phyloP scores from a whole-genome alignment of 139 green algal species.

The Chlorella sp. region DNA sequence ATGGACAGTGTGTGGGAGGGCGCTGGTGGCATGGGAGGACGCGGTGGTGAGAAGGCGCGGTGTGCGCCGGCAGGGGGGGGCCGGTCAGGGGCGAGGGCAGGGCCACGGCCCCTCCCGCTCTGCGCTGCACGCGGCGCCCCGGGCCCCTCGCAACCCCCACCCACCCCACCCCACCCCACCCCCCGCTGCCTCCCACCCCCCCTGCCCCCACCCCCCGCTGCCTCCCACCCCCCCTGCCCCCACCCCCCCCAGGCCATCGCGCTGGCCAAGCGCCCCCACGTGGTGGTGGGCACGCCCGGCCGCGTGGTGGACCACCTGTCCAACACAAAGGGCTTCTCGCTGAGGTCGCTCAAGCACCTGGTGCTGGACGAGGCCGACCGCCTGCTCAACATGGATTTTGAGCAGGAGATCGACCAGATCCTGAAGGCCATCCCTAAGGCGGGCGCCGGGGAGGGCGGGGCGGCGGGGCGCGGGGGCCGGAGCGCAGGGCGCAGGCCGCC shows the following conservation, averaged over 20 bases:
- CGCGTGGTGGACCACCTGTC: constrained; percentile 97
- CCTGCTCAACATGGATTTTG: constrained; percentile 99
- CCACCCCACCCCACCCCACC: too few relatives aligned
- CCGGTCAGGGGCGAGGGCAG: too few relatives aligned
- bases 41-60: too few relatives aligned
- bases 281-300: constrained; percentile 96
- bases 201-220: too few relatives aligned
- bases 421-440: constrained; percentile 80
- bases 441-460: constrained; percentile 29
- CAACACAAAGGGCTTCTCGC: constrained; percentile 98
- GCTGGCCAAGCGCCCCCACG: constrained; percentile 90
- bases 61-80: too few relatives aligned
- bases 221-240: not conserved
- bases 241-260: constrained; percentile 74
- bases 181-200: too few relatives aligned
- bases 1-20: not conserved
- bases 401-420: constrained; percentile 99
- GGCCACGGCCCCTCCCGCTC: too few relatives aligned
- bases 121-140: too few relatives aligned
- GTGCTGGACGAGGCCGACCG: constrained; percentile 98
- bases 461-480: too few relatives aligned
- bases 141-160: too few relatives aligned
- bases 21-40: constrained; percentile 16
- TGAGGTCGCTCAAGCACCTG: constrained; percentile 86
- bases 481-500: too few relatives aligned